Percentiles rank a stretch among this genome's conserved stretches.
Evolutionary conservation across 2,329 filamentous ascomycete species (phyloP).

Genomic region (Raffaelea deltoideospora): DNA sequence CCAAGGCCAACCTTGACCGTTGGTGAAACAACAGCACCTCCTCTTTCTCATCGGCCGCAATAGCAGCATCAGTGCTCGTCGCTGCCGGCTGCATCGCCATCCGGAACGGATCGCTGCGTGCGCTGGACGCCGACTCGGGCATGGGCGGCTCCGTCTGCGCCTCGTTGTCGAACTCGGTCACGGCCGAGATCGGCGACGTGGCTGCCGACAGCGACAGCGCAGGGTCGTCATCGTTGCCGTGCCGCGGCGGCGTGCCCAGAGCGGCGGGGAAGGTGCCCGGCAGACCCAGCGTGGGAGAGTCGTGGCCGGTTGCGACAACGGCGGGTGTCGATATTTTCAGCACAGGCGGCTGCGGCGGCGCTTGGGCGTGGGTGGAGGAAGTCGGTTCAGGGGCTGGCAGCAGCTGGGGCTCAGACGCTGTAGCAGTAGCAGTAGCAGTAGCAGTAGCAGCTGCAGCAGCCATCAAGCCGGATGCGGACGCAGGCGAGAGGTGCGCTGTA

Average conservation of each 20-base stretch:
- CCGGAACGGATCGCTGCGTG: no score
- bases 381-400: not conserved
- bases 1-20: no score
- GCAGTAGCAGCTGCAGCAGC: not conserved
- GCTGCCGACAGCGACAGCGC: slow-evolving; percentile 35
- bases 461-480: not conserved
- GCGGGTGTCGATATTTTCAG: no score
- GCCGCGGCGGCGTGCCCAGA: slow-evolving; percentile 16
- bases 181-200: slow-evolving; percentile 41
- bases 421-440: not conserved
- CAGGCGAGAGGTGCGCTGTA: not conserved
- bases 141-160: slow-evolving; percentile 43
- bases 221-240: slow-evolving; percentile 11
- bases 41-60: no score
- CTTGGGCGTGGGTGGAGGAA: no score
- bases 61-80: no score
- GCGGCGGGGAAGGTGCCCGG: slow-evolving; percentile 43
- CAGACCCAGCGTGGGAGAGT: slow-evolving; percentile 53
- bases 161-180: slow-evolving; percentile 61
- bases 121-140: slow-evolving; percentile 8
- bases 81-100: not conserved
- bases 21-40: no score
- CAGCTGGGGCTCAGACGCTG: not conserved
- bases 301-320: slow-evolving; percentile 17
- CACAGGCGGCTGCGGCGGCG: no score